Conservation (phyloP, 73 alveolate genomes). For the Uronychia binucleata region DNA sequence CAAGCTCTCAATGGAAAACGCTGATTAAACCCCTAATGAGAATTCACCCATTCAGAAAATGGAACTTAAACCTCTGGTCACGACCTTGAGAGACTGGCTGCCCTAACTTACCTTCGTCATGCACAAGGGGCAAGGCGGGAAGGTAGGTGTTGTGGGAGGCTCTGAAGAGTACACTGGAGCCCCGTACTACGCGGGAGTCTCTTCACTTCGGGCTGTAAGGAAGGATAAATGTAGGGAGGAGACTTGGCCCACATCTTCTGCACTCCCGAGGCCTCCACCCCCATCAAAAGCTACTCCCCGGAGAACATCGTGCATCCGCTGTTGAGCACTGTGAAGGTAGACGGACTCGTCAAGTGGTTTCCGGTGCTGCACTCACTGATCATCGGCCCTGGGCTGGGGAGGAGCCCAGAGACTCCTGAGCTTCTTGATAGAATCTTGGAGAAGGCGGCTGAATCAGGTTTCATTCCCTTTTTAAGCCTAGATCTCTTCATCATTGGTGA, state of each 20-base stretch:
- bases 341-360: slow-evolving; percentile 66
- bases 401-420: slow-evolving; percentile 62
- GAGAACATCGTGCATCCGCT: slow-evolving; percentile 95
- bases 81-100: no score
- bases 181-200: slow-evolving; percentile 93
- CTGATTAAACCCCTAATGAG: no score
- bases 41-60: no score
- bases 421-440: slow-evolving; percentile 46
- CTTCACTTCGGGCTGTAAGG: slow-evolving; percentile 87
- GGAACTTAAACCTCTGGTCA: no score
- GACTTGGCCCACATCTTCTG: slow-evolving; percentile 93
- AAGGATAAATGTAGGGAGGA: no score
- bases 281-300: slow-evolving; percentile 96
- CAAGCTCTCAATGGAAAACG: no score
- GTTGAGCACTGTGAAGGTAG: slow-evolving; percentile 7
- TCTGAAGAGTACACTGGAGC: slow-evolving; percentile 98
- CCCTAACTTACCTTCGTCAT: slow-evolving; percentile 13
- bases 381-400: slow-evolving; percentile 96
- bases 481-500: slow-evolving; percentile 83
- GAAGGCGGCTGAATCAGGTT: slow-evolving; percentile 7
- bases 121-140: slow-evolving; percentile 94
- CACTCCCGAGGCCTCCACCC: slow-evolving; percentile 87
- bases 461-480: background rate
- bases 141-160: slow-evolving; percentile 94
- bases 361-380: slow-evolving; percentile 80